Percentiles rank a stretch among this genome's conserved stretches.
These are phyloP conservation scores for Huntiella moniliformis DNA, from an alignment of 2,329 filamentous ascomycete species.

Conservation along the genomic window DNA sequence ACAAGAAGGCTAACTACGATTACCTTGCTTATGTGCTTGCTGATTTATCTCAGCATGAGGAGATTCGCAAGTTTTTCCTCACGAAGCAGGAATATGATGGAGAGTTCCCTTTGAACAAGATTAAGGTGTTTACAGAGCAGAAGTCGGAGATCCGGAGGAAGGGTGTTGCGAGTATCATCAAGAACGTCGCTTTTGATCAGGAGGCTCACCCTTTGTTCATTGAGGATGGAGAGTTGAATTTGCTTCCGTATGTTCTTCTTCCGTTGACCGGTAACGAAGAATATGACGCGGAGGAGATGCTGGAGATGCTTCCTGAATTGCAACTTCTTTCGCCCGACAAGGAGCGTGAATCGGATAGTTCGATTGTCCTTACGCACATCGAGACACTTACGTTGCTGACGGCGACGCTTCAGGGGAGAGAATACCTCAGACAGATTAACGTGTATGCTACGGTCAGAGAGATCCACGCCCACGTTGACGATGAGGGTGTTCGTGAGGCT, in stretches of 20 bases:
- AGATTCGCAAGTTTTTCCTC: conserved; percentile 59
- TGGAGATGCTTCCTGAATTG: conserved; percentile 74
- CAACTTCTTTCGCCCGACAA: conserved; percentile 85
- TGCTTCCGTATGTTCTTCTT: conserved; percentile 74
- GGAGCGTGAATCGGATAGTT: conserved; percentile 55
- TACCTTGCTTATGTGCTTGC: conserved; percentile 91
- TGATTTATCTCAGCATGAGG: conserved; percentile 66
- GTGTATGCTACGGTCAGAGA: conserved; percentile 84
- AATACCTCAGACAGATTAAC: conserved; percentile 54
- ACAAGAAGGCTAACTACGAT: conserved; percentile 72
- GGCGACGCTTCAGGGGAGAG: conserved; percentile 55
- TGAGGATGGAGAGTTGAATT: conserved; percentile 51
- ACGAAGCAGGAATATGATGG: conserved; percentile 56
- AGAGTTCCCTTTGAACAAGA: conserved; percentile 76
- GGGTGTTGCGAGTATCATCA: conserved; percentile 91
- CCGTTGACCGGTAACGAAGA: conserved; percentile 79
- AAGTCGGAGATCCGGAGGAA: conserved; percentile 63
- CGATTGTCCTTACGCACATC: conserved; percentile 69
- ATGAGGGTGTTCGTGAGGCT: conserved; percentile 65
- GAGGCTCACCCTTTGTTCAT: conserved; percentile 53
- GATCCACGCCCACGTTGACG: conserved; percentile 56
- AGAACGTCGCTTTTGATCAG: conserved; percentile 78
- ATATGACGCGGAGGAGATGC: conserved; percentile 69
- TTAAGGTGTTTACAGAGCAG: conserved; percentile 90
- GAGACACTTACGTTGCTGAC: conserved; percentile 76